phyloP scores from a whole-genome alignment of 768 basidiomycete genomes.

The Naganishia randhawae region DNA sequence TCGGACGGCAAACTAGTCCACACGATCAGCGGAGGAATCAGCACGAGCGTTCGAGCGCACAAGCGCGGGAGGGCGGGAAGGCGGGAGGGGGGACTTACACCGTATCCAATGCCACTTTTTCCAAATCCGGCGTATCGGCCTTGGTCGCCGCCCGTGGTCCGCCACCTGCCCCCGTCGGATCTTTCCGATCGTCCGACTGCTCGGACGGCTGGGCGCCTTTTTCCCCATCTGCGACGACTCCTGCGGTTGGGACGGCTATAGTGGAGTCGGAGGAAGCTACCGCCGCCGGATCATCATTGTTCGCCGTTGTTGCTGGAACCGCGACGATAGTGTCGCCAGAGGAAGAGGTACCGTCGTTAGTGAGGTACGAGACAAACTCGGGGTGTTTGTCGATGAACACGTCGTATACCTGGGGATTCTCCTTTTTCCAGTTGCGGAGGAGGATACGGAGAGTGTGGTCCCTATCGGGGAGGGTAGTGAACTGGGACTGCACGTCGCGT shows the following conservation, averaged over 20 bases:
- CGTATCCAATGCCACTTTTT: conserved; percentile 30
- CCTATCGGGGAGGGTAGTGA: conserved; percentile 33
- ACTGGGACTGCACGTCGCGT: conserved; percentile 8
- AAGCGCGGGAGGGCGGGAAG: background rate
- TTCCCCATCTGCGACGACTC: background rate
- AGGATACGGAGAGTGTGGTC: conserved; percentile 34
- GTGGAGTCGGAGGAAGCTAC: too few relatives aligned
- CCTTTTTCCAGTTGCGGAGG: conserved; percentile 26
- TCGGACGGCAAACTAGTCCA: conserved; percentile 24
- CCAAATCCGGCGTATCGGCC: conserved; percentile 30
- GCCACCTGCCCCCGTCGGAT: background rate
- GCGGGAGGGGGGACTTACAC: background rate
- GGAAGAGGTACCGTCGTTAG: background rate
- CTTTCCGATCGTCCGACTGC: background rate
- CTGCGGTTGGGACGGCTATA: too few relatives aligned
- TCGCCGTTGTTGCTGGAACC: background rate
- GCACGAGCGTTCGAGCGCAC: background rate
- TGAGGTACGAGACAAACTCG: conserved; percentile 8
- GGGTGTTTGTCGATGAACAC: conserved; percentile 24
- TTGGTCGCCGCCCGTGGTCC: conserved; percentile 26
- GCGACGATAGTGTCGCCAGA: background rate
- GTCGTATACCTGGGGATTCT: conserved; percentile 29
- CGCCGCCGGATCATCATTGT: background rate
- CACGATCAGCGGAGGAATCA: background rate
- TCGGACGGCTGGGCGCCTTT: background rate